Evolutionary conservation across 257 asterid species (phyloP).

Genomic region (Nicotiana obtusifolia): DNA sequence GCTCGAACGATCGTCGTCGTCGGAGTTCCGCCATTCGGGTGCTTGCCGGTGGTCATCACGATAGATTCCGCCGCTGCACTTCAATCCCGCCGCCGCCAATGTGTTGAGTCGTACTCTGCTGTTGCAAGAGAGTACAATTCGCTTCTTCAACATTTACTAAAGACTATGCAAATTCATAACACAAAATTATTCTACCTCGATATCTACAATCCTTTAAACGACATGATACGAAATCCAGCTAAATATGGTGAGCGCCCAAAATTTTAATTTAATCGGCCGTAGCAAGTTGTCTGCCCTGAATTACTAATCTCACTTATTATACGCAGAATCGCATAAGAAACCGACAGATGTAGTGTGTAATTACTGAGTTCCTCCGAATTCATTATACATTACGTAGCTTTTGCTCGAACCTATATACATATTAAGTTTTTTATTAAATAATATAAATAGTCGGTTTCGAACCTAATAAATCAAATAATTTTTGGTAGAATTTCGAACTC

Average conservation of each 20-base stretch:
- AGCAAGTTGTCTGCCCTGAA: too few relatives aligned
- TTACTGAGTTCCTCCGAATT: too few relatives aligned
- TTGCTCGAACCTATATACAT: too few relatives aligned
- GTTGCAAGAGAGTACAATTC: constrained; percentile 51
- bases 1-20: constrained; percentile 37
- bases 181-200: constrained; percentile 29
- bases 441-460: too few relatives aligned
- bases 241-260: constrained; percentile 36
- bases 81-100: constrained; percentile 41
- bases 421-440: too few relatives aligned
- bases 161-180: constrained; percentile 12
- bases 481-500: too few relatives aligned
- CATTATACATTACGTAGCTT: too few relatives aligned
- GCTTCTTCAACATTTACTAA: constrained; percentile 27
- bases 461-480: too few relatives aligned
- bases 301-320: background rate
- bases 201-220: constrained; percentile 35
- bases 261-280: too few relatives aligned
- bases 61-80: constrained; percentile 19
- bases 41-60: constrained; percentile 60
- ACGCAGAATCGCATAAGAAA: too few relatives aligned
- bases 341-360: too few relatives aligned
- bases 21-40: constrained; percentile 76
- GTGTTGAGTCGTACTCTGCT: constrained; percentile 34
- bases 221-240: constrained; percentile 38